Evolutionary conservation across 192 early-diverging fungal genomes (phyloP).

Genomic region (Backusella circina): DNA sequence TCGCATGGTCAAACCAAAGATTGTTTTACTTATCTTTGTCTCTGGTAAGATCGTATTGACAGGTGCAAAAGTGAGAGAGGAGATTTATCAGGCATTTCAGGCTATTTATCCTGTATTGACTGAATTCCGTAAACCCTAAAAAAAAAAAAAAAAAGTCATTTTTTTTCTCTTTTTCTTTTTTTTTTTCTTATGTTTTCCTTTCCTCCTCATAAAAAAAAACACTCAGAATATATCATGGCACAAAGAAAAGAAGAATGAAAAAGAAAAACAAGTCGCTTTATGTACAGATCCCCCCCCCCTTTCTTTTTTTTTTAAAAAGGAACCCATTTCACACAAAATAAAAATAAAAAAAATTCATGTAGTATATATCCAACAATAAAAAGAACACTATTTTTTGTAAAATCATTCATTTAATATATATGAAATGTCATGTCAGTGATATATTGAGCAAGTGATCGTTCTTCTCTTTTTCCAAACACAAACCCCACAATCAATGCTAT

Average conservation of each 20-base stretch:
- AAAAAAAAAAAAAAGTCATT: neutral
- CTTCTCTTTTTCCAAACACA: constrained; percentile 24
- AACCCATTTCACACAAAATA: neutral
- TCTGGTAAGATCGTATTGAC: constrained; percentile 99
- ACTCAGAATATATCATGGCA: neutral
- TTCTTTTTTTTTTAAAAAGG: too few species aligned
- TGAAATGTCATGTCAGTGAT: neutral
- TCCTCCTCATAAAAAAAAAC: neutral
- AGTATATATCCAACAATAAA: neutral
- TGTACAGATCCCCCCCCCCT: neutral
- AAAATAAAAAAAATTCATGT: neutral
- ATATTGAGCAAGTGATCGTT: constrained; percentile 15
- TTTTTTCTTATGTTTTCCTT: neutral
- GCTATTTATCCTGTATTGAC: constrained; percentile 95
- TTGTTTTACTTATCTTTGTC: constrained; percentile 97
- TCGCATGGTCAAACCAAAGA: constrained; percentile 98
- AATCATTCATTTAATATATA: too few species aligned
- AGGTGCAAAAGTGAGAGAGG: constrained; percentile 92
- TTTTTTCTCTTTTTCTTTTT: neutral
- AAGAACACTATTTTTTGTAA: neutral
- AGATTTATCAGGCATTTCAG: constrained; percentile 98
- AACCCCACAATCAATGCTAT: constrained; percentile 27
- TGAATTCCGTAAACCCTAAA: constrained; percentile 73
- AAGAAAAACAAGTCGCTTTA: neutral
- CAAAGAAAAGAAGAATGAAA: neutral